These are phyloP conservation scores for Cytospora mali DNA, from an alignment of 2,329 filamentous ascomycete genomes.

Conservation along the genomic window DNA sequence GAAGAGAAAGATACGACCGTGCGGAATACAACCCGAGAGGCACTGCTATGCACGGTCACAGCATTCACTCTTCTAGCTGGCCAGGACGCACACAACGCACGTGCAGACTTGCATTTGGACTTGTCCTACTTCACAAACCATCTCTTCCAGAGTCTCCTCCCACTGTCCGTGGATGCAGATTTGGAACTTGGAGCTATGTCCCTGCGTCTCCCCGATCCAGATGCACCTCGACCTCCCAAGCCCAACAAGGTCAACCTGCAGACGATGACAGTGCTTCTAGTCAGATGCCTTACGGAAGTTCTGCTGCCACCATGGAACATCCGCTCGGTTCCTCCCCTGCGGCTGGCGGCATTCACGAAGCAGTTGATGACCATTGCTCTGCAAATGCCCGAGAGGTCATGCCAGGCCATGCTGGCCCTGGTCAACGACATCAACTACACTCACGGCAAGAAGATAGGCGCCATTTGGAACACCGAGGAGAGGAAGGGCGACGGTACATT, in stretches of 20 bases:
- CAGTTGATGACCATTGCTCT: conserved; percentile 81
- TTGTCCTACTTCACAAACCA: conserved; percentile 94
- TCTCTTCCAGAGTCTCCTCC: conserved; percentile 83
- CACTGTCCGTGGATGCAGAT: conserved; percentile 78
- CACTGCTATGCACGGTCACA: conserved; percentile 91
- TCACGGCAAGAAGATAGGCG: conserved; percentile 78
- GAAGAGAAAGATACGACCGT: conserved; percentile 51
- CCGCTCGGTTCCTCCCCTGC: conserved; percentile 75
- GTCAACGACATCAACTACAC: conserved; percentile 77
- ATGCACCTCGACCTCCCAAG: conserved; percentile 46
- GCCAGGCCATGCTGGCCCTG: conserved; percentile 76
- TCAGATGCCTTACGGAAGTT: conserved; percentile 81
- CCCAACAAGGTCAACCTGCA: conserved; percentile 82
- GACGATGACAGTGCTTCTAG: conserved; percentile 88
- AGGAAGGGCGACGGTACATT: conserved; percentile 87
- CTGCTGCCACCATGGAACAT: conserved; percentile 76
- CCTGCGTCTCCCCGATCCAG: conserved; percentile 69
- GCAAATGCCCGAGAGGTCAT: conserved; percentile 88
- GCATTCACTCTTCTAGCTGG: conserved; percentile 95
- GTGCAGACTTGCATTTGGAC: conserved; percentile 81
- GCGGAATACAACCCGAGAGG: conserved; percentile 81
- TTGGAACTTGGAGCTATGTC: conserved; percentile 80
- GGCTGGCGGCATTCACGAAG: conserved; percentile 91
- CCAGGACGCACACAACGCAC: conserved; percentile 86
- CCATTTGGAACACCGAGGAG: conserved; percentile 95